Percentiles rank a stretch among this genome's conserved stretches.
Conservation (phyloP, 768 basidiomycete species). For the Strobilomyces dryophilus region DNA sequence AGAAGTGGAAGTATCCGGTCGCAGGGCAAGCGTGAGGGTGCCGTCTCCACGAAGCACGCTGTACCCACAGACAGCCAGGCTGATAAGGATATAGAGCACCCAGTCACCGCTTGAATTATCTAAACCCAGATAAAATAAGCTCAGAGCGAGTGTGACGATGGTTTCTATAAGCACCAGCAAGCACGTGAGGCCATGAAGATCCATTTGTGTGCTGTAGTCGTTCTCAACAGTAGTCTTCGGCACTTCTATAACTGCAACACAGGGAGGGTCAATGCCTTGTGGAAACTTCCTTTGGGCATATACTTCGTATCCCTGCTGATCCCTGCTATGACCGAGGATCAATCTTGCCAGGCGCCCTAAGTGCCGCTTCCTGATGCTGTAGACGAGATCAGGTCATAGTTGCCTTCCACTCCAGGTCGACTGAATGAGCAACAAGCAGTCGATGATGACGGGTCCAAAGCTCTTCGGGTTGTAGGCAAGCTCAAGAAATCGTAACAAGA, state of each 20-base stretch:
- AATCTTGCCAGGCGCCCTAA: constrained; percentile 2
- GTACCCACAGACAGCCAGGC: background rate
- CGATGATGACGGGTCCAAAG: background rate
- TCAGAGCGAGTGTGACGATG: too few species aligned
- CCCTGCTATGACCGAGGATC: background rate
- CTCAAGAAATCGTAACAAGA: background rate
- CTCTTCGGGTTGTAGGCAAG: background rate
- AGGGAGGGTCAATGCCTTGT: background rate
- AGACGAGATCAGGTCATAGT: background rate
- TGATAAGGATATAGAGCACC: background rate
- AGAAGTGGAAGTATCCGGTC: background rate
- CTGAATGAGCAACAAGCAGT: background rate
- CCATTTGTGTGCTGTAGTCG: background rate
- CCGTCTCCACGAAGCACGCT: background rate
- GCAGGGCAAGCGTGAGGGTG: constrained; percentile 1
- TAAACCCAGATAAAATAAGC: background rate
- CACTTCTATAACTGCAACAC: background rate
- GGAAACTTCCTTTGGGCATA: background rate
- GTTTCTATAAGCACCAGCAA: background rate
- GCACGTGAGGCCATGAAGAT: background rate
- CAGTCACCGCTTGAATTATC: too few species aligned
- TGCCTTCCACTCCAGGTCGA: background rate
- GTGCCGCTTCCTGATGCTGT: constrained; percentile 1
- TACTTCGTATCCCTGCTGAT: background rate
- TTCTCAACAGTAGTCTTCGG: background rate